Evolutionary conservation across 768 basidiomycete genomes (phyloP).

Genomic region (Collybia sordida): DNA sequence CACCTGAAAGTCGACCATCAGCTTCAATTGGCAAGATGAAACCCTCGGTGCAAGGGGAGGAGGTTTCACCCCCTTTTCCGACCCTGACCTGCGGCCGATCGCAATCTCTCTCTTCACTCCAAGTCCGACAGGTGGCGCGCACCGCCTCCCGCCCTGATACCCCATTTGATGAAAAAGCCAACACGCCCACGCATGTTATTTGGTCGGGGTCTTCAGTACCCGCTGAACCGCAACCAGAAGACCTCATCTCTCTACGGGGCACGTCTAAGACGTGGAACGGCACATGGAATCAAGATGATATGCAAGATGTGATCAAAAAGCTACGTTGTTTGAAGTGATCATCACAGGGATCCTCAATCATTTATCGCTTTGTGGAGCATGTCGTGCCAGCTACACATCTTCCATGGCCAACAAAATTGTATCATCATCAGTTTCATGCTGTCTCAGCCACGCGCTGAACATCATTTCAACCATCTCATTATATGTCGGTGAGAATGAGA

Average conservation of each 20-base stretch:
- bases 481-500: too few relatives aligned
- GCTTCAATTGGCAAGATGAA: slow-evolving; percentile 10
- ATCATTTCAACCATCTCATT: too few relatives aligned
- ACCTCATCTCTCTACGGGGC: background rate
- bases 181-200: slow-evolving; percentile 10
- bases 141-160: slow-evolving; percentile 2
- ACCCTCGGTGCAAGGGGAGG: slow-evolving; percentile 6
- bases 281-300: slow-evolving; percentile 16
- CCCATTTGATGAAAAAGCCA: background rate
- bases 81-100: slow-evolving; percentile 20
- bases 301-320: slow-evolving; percentile 12
- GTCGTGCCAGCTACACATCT: too few relatives aligned
- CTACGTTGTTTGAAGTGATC: slow-evolving; percentile 11
- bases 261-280: slow-evolving; percentile 8
- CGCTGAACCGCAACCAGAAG: background rate
- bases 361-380: background rate
- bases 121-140: slow-evolving; percentile 4
- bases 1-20: background rate
- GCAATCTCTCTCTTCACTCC: slow-evolving; percentile 15
- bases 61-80: slow-evolving; percentile 12
- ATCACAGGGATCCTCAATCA: background rate
- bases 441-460: too few relatives aligned
- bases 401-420: too few relatives aligned
- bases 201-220: slow-evolving; percentile 6
- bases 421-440: too few relatives aligned